Evolutionary conservation across 1,284 basidiomycete genomes (phyloP).

Genomic region (Cutaneotrichosporon dermatis): DNA sequence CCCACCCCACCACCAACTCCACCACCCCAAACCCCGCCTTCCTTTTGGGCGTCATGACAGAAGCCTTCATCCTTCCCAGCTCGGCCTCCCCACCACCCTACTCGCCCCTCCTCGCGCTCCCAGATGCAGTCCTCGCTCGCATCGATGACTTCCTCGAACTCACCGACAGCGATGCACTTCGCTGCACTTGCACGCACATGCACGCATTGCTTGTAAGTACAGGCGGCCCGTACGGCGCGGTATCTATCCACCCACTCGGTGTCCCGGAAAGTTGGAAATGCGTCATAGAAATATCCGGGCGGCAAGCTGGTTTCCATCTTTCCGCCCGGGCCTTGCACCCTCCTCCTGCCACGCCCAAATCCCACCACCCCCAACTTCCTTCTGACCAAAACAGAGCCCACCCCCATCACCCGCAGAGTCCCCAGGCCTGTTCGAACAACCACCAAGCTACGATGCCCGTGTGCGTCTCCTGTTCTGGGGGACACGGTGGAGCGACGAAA

Average conservation of each 20-base stretch:
- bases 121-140: background rate
- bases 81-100: background rate
- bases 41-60: background rate
- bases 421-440: background rate
- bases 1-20: too few species aligned
- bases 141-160: background rate
- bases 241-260: too few species aligned
- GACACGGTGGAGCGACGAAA: background rate
- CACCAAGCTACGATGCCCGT: slow-evolving; percentile 1
- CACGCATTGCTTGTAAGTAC: slow-evolving; percentile 1
- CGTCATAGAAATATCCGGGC: background rate
- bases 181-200: background rate
- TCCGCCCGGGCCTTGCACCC: background rate
- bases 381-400: background rate
- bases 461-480: slow-evolving; percentile 1
- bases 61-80: background rate
- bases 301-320: too few species aligned
- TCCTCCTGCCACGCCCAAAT: too few species aligned
- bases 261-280: too few species aligned
- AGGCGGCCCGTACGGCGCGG: too few species aligned
- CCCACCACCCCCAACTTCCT: background rate
- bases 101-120: slow-evolving; percentile 2
- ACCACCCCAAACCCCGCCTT: too few species aligned
- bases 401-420: background rate
- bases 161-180: background rate